Conservation (phyloP, 208 protist genomes). For the Zelonia costaricensis region DNA sequence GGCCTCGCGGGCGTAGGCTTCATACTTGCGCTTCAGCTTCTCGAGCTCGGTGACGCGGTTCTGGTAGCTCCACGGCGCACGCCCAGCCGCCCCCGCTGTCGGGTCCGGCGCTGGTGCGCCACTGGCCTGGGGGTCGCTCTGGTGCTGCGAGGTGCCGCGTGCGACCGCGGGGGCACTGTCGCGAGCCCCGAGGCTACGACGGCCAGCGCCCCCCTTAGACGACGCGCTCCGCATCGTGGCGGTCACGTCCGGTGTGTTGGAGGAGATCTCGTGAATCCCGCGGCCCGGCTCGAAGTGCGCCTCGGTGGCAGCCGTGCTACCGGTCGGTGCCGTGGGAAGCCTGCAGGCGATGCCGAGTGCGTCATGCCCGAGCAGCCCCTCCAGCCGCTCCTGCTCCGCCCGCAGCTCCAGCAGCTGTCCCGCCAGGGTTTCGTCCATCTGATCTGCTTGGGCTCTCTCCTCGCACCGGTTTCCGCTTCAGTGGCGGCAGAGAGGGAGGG, state of each 20-base stretch:
- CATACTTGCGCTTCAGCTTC: slow-evolving; percentile 52
- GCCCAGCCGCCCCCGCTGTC: neutral
- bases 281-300: neutral
- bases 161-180: neutral
- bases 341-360: slow-evolving; percentile 4
- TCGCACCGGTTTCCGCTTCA: no score
- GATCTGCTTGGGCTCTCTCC: no score
- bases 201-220: no score
- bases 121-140: neutral
- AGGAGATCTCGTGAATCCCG: slow-evolving; percentile 18
- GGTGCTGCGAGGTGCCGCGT: neutral
- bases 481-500: no score
- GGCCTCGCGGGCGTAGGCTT: slow-evolving; percentile 39
- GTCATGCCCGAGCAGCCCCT: slow-evolving; percentile 25
- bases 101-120: neutral
- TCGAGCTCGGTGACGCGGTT: slow-evolving; percentile 49
- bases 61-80: slow-evolving; percentile 8
- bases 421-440: slow-evolving; percentile 34
- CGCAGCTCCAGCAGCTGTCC: slow-evolving; percentile 30
- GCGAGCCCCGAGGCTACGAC: no score
- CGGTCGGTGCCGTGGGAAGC: neutral
- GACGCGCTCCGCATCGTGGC: no score
- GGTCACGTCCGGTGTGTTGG: no score
- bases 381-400: slow-evolving; percentile 32
- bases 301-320: neutral